Evolutionary conservation across 495 filamentous ascomycete genomes (phyloP).

Genomic region (Penicillium canariense): DNA sequence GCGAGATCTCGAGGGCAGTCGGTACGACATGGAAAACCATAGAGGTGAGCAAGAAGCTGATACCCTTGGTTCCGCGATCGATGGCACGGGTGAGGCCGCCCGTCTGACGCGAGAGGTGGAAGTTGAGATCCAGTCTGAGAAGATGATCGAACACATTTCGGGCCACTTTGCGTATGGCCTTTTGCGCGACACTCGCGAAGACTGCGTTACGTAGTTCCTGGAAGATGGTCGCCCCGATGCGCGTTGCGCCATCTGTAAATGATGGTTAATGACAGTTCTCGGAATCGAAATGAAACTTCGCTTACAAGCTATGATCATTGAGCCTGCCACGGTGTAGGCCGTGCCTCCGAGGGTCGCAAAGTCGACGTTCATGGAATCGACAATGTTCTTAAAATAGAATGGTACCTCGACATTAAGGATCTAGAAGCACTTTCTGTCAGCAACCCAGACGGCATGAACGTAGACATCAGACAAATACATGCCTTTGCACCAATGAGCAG

Average conservation of each 20-base stretch:
- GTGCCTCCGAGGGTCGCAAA: constrained; percentile 79
- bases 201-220: constrained; percentile 93
- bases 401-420: constrained; percentile 95
- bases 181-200: constrained; percentile 95
- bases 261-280: constrained; percentile 5
- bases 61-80: constrained; percentile 95
- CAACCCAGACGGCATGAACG: neutral
- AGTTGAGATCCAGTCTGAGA: constrained; percentile 83
- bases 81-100: constrained; percentile 93
- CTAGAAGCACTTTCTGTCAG: constrained; percentile 35
- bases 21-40: constrained; percentile 99
- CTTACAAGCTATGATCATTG: constrained; percentile 85
- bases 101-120: constrained; percentile 91
- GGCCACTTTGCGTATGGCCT: constrained; percentile 88
- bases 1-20: constrained; percentile 86
- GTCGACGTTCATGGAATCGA: constrained; percentile 96
- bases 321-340: constrained; percentile 81
- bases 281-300: neutral
- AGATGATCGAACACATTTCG: constrained; percentile 90
- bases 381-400: constrained; percentile 97
- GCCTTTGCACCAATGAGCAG: constrained; percentile 87
- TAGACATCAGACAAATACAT: neutral
- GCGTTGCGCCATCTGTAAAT: constrained; percentile 70
- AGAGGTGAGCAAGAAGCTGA: constrained; percentile 91
- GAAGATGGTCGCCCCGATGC: constrained; percentile 82